Conservation (phyloP, 352 stramenopile species). For the Salisapilia sapeloensis region DNA sequence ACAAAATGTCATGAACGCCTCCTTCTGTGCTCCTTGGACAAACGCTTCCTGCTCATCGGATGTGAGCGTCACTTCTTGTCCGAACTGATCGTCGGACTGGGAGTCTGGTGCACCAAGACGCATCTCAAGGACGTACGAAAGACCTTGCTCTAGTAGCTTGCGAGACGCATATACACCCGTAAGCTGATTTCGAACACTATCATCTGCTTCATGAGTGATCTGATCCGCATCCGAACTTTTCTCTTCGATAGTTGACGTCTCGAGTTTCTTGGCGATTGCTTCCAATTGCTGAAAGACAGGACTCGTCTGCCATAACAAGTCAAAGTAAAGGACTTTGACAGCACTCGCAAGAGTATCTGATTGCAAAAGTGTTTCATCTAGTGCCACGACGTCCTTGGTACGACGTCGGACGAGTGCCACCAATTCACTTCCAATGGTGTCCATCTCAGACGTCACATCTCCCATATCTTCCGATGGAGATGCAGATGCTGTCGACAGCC, state of each 20-base stretch:
- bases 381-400: constrained; percentile 17
- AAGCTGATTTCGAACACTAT: constrained; percentile 11
- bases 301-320: constrained; percentile 55
- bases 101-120: constrained; percentile 25
- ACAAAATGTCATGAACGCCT: constrained; percentile 64
- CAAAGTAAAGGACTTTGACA: constrained; percentile 48
- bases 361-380: constrained; percentile 34
- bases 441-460: constrained; percentile 10
- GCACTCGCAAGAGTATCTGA: constrained; percentile 45
- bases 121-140: constrained; percentile 59
- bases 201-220: constrained; percentile 2
- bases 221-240: constrained; percentile 1
- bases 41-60: constrained; percentile 24
- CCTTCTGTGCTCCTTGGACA: constrained; percentile 39
- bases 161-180: constrained; percentile 18
- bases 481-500: not conserved
- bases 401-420: constrained; percentile 26
- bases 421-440: constrained; percentile 13
- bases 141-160: constrained; percentile 28
- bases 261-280: constrained; percentile 6
- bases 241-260: constrained; percentile 8
- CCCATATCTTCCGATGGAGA: constrained; percentile 2
- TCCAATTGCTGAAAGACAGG: constrained; percentile 22
- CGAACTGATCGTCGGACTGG: constrained; percentile 9
- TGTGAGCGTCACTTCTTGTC: constrained; percentile 33